phyloP scores from a whole-genome alignment of 257 asterid genomes.

The Nicotiana knightiana region DNA sequence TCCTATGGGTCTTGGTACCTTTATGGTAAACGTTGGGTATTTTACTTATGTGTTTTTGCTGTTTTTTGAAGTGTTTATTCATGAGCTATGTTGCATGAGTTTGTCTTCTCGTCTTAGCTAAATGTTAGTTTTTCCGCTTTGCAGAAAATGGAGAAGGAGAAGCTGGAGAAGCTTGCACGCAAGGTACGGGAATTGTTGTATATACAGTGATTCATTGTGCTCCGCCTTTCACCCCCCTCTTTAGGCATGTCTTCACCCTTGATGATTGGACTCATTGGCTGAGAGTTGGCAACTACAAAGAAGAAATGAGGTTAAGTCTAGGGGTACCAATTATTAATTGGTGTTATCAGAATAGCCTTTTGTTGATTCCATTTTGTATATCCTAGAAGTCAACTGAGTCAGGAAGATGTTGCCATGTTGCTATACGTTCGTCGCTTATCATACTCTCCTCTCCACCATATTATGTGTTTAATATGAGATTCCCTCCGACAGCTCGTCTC shows the following conservation, averaged over 20 bases:
- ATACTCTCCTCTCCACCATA: not conserved
- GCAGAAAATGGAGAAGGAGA: conserved; percentile 86
- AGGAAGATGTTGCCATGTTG: not conserved
- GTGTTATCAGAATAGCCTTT: not conserved
- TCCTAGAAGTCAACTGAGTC: not conserved
- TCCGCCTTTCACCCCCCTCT: not conserved
- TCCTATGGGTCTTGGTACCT: not conserved
- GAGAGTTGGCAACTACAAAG: not conserved
- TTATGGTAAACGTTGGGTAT: not conserved
- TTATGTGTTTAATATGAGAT: not conserved
- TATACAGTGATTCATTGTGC: not conserved
- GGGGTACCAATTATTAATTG: not conserved
- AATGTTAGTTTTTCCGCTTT: conserved; percentile 9
- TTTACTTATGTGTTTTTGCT: not conserved
- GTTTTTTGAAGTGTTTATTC: not conserved
- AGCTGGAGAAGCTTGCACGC: conserved; percentile 85
- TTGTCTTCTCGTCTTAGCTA: conserved; percentile 2
- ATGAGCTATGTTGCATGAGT: not conserved
- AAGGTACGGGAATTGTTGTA: conserved; percentile 36
- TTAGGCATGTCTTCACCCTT: not conserved
- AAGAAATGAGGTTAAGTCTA: not conserved
- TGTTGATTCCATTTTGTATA: not conserved
- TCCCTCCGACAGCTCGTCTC: not conserved
- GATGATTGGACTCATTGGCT: not conserved
- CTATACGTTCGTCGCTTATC: not conserved